A percentile compares a stretch with the other conserved stretches of the same genome.
phyloP scores from a whole-genome alignment of 1,139 yeast species.

The Taphrina betulina region DNA sequence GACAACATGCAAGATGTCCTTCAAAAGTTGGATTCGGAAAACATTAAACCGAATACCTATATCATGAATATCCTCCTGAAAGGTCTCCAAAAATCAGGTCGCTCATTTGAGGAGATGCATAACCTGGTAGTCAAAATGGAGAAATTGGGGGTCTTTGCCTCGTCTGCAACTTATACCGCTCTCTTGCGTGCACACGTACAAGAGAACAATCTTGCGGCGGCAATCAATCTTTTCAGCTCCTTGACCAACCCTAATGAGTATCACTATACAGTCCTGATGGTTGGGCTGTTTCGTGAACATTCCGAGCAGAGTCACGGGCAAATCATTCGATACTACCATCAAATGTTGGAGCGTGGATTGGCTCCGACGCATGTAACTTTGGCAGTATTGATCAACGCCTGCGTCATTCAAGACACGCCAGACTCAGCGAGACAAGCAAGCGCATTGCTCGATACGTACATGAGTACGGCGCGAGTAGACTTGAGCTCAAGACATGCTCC shows the following conservation, averaged over 20 bases:
- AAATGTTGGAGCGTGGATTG: slow-evolving; percentile 19
- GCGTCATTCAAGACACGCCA: slow-evolving; percentile 2
- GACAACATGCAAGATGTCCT: neutral
- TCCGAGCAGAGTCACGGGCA: slow-evolving; percentile 1
- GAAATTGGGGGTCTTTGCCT: slow-evolving; percentile 3
- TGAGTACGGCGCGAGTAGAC: slow-evolving; percentile 7
- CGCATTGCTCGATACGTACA: slow-evolving; percentile 13
- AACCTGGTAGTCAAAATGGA: slow-evolving; percentile 17
- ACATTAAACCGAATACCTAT: slow-evolving; percentile 1
- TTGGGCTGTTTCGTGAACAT: slow-evolving; percentile 6
- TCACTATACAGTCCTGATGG: slow-evolving; percentile 27
- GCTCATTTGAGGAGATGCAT: slow-evolving; percentile 11
- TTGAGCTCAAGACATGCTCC: slow-evolving; percentile 17
- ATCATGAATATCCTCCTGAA: slow-evolving; percentile 28
- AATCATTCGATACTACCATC: slow-evolving; percentile 11
- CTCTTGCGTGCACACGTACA: slow-evolving; percentile 13
- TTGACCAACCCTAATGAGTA: slow-evolving; percentile 21
- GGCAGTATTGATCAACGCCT: slow-evolving; percentile 27
- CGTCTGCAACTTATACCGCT: slow-evolving; percentile 15
- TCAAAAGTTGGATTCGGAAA: neutral
- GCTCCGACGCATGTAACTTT: slow-evolving; percentile 15
- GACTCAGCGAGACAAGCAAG: slow-evolving; percentile 1
- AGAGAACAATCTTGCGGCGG: slow-evolving; percentile 2
- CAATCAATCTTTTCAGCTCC: slow-evolving; percentile 8
- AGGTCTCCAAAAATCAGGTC: slow-evolving; percentile 1